A percentile compares a stretch with the other conserved stretches of the same genome.
Conservation (phyloP, 2,329 filamentous ascomycete species). For the Aspergillus awamori region DNA sequence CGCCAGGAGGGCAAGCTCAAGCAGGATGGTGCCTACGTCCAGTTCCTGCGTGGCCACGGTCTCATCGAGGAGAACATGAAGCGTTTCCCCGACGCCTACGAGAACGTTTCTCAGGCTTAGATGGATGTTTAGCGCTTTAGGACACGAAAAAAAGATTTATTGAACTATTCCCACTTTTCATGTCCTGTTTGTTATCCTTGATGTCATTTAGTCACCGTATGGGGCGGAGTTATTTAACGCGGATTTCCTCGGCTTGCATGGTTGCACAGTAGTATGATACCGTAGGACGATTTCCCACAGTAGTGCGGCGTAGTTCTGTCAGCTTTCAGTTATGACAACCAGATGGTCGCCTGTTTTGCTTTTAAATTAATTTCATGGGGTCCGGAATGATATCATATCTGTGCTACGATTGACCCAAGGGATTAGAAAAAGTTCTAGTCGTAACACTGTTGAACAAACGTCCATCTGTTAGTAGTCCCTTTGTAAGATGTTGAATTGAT, state of each 20-base stretch:
- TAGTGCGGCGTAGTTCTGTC: background rate
- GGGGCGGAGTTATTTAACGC: constrained; percentile 5
- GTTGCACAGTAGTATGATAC: background rate
- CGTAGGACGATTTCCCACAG: background rate
- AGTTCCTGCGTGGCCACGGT: constrained; percentile 97
- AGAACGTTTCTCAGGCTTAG: constrained; percentile 50
- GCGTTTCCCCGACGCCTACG: constrained; percentile 88
- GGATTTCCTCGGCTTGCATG: constrained; percentile 2
- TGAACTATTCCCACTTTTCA: constrained; percentile 6
- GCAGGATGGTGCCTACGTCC: constrained; percentile 98
- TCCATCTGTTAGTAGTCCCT: too few relatives aligned
- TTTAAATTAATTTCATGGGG: too few relatives aligned
- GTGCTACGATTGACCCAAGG: too few relatives aligned
- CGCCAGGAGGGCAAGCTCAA: constrained; percentile 91
- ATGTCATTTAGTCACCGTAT: constrained; percentile 6
- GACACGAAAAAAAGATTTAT: background rate
- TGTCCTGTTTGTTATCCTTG: constrained; percentile 2
- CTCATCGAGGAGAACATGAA: constrained; percentile 82
- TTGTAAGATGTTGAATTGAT: too few relatives aligned
- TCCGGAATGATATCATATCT: too few relatives aligned
- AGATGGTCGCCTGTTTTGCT: too few relatives aligned
- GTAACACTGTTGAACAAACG: too few relatives aligned
- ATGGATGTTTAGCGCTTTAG: constrained; percentile 19
- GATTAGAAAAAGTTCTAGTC: too few relatives aligned
- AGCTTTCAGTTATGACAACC: too few relatives aligned